A percentile compares a stretch with the other conserved stretches of the same genome.
Evolutionary conservation across 441 rosid species (phyloP).

Genomic region (Croton setiger): DNA sequence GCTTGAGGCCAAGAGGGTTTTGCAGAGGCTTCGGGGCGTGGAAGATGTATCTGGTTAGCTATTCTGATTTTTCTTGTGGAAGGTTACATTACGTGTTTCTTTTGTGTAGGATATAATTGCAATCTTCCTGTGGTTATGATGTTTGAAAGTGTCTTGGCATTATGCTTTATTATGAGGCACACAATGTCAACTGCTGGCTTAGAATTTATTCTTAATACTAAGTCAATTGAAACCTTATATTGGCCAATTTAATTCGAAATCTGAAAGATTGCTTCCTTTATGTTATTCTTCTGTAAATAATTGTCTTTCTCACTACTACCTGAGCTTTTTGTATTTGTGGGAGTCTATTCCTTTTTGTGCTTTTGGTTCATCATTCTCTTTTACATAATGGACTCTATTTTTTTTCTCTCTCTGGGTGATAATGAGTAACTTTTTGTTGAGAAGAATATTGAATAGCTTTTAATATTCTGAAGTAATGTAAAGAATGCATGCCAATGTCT

Average conservation of each 20-base stretch:
- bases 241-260: not conserved
- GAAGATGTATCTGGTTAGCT: slow-evolving; percentile 76
- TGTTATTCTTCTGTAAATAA: not conserved
- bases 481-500: not conserved
- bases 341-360: not conserved
- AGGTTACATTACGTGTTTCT: not conserved
- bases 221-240: not conserved
- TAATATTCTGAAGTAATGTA: not conserved
- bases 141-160: not conserved
- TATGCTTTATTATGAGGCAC: not conserved
- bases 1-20: slow-evolving; percentile 68
- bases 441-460: not conserved
- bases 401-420: not conserved
- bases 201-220: slow-evolving; percentile 3
- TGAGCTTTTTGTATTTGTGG: not conserved
- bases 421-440: too few relatives aligned
- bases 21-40: slow-evolving; percentile 69
- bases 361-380: not conserved
- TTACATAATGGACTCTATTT: not conserved
- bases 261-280: not conserved
- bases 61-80: slow-evolving; percentile 7
- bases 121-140: slow-evolving; percentile 1
- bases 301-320: not conserved
- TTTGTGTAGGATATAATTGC: not conserved
- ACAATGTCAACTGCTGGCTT: not conserved